phyloP scores from a whole-genome alignment of 2,329 filamentous ascomycete genomes.

The Paradendryphiella salina region DNA sequence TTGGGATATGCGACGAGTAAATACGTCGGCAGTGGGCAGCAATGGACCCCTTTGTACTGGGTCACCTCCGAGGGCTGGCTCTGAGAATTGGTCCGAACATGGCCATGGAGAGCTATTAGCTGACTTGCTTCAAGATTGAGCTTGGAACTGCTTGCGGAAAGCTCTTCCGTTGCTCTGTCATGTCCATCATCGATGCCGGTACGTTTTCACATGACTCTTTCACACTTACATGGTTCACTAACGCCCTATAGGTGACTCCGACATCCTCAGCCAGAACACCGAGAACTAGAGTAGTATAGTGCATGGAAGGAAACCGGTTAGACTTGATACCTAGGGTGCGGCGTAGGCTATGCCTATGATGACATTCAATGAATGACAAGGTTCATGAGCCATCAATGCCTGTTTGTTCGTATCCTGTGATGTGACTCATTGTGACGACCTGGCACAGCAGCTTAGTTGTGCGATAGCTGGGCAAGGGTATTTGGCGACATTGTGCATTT shows the following conservation, averaged over 20 bases:
- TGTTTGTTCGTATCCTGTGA: constrained; percentile 7
- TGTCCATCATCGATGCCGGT: constrained; percentile 94
- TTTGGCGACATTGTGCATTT: background rate
- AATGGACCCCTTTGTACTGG: constrained; percentile 10
- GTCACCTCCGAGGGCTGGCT: constrained; percentile 60
- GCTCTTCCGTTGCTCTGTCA: constrained; percentile 96
- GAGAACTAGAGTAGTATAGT: constrained; percentile 41
- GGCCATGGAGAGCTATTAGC: constrained; percentile 86
- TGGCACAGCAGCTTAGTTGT: background rate
- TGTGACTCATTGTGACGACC: constrained; percentile 5
- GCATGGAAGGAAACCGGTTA: constrained; percentile 16
- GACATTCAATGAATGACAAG: constrained; percentile 37
- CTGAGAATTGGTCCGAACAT: constrained; percentile 83
- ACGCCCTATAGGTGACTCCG: constrained; percentile 65
- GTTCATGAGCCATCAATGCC: constrained; percentile 26
- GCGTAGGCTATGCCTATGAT: constrained; percentile 24
- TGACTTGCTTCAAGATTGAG: constrained; percentile 80
- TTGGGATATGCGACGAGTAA: constrained; percentile 6
- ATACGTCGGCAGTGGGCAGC: background rate
- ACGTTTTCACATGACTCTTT: constrained; percentile 17
- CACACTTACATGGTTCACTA: constrained; percentile 9
- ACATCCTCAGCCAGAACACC: constrained; percentile 81
- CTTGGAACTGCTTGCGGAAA: constrained; percentile 98
- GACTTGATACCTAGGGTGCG: constrained; percentile 32
- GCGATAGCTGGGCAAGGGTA: background rate